phyloP scores from a whole-genome alignment of 106 monocot genomes.

The Dendrobium catenatum region DNA sequence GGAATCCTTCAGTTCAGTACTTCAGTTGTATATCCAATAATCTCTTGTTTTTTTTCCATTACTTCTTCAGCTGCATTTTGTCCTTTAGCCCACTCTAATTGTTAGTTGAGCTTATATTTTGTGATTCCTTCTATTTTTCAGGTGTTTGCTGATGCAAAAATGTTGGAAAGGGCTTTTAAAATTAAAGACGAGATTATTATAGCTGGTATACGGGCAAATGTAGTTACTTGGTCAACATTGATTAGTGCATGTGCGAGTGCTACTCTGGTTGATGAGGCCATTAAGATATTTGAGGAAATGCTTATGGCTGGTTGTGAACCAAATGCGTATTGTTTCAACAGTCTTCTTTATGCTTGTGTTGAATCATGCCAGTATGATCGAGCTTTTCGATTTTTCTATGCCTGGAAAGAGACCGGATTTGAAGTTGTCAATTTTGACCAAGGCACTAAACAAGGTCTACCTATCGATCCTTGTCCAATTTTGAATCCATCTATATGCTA shows the following conservation, averaged over 20 bases:
- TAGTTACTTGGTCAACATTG: constrained; percentile 79
- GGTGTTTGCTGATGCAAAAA: constrained; percentile 87
- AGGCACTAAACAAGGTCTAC: not conserved
- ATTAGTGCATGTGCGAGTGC: constrained; percentile 70
- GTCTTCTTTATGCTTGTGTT: constrained; percentile 72
- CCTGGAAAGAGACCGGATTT: constrained; percentile 68
- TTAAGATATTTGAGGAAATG: constrained; percentile 84
- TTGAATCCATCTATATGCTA: not conserved
- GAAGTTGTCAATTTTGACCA: constrained; percentile 19
- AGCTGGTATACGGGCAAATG: constrained; percentile 57
- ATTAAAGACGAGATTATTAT: constrained; percentile 75
- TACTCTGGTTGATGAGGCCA: constrained; percentile 48
- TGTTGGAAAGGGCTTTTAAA: constrained; percentile 73
- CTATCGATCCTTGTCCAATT: not conserved
- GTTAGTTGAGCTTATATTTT: not conserved
- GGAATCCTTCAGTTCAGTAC: not conserved
- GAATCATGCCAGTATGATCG: constrained; percentile 76
- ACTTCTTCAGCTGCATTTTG: not conserved
- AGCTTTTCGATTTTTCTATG: constrained; percentile 70
- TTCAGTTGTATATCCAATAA: not conserved
- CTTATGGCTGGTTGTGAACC: constrained; percentile 65
- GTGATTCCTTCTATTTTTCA: constrained; percentile 8
- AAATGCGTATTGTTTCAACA: constrained; percentile 80
- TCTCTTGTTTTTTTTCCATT: constrained; percentile 3
- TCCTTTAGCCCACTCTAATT: not conserved